Evolutionary conservation across 2,329 filamentous ascomycete species (phyloP), one percentile per base, ranked within the genome.

Genomic region (Chalaropsis ovoidea): DNA sequence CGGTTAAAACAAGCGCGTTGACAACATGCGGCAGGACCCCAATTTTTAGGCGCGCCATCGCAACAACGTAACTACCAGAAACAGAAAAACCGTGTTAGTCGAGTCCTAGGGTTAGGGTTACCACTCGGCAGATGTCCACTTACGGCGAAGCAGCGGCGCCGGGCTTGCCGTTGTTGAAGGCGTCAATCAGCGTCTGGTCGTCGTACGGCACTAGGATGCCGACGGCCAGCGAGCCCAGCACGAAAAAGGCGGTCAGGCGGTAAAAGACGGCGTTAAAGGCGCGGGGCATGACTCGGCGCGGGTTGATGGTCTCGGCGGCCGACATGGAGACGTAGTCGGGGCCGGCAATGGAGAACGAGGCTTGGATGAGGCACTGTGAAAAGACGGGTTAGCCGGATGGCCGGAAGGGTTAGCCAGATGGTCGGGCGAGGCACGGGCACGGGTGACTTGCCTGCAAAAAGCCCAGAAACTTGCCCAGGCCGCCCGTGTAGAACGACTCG

Each of bases 261-360:
- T 89, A 91, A 73, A 92, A 91, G 1, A 92, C 88, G 61, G 86
- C 84, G 68, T 90, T 90, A 75, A 85, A 91, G 0, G 89, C 89
- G 49, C 82, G 83, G 0, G 88, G 88, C 74, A 94, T 83, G 22
- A 86, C 82, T 19, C 76, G 76, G 17, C 87, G 83, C 0, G 88
- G 87, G 69, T 89, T 87, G 70, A 87, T 82, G 0, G 87, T 82
- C 73, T 90, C 88, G 19, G 85, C 86, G 1, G 87, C 86, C 0
- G 87, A 88, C 71, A 84, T 85, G 4, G 80, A 78, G 31, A 89
- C 82, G 68, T 87, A 88, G 70, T 89, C 86, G 0, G 85, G 85
- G 0, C 86, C 86, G 1, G 82, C 82, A 64, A 87, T 82, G 1
- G 84, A 85, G 72, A 89, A 88, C 45, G 83, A 82, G 1, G 86